A percentile compares a stretch with the other conserved stretches of the same genome.
Evolutionary conservation across 805 yeast species (phyloP).

Genomic region (Metschnikowia proteae): DNA sequence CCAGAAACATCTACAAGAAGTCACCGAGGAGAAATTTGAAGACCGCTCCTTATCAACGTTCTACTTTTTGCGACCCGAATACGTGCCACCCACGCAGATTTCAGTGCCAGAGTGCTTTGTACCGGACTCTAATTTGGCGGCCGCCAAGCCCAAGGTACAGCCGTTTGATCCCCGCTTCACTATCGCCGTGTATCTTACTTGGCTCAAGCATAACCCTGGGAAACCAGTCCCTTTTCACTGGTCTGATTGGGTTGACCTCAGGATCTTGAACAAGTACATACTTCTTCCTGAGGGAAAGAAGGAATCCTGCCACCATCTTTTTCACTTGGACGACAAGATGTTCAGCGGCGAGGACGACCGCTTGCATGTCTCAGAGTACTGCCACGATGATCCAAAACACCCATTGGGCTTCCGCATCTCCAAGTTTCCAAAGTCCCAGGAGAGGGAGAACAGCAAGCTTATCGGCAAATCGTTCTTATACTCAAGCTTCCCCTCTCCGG

Average conservation of each 20-base stretch:
- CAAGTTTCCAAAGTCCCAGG: constrained; percentile 23
- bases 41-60: constrained; percentile 2
- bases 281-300: constrained; percentile 7
- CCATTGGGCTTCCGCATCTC: constrained; percentile 24
- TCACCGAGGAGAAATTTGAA: constrained; percentile 6
- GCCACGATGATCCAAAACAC: constrained; percentile 14
- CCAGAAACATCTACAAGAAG: background rate
- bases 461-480: constrained; percentile 29
- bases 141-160: constrained; percentile 9
- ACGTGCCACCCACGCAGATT: constrained; percentile 7
- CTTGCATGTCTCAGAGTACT: constrained; percentile 17
- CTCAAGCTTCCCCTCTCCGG: constrained; percentile 27
- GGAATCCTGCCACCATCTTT: constrained; percentile 20
- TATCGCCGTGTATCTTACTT: constrained; percentile 16
- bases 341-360: background rate
- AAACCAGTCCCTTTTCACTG: constrained; percentile 19
- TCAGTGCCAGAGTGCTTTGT: constrained; percentile 6
- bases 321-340: constrained; percentile 16
- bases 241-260: constrained; percentile 19
- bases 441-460: constrained; percentile 22
- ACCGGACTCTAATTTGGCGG: background rate
- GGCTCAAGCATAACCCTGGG: constrained; percentile 9
- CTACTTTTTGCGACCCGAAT: constrained; percentile 8
- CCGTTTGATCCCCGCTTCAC: constrained; percentile 23
- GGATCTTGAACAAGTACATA: constrained; percentile 12